Evolutionary conservation across 768 basidiomycete species (phyloP), one percentile per base, ranked within the genome.

Genomic region (Suillus weaverae): DNA sequence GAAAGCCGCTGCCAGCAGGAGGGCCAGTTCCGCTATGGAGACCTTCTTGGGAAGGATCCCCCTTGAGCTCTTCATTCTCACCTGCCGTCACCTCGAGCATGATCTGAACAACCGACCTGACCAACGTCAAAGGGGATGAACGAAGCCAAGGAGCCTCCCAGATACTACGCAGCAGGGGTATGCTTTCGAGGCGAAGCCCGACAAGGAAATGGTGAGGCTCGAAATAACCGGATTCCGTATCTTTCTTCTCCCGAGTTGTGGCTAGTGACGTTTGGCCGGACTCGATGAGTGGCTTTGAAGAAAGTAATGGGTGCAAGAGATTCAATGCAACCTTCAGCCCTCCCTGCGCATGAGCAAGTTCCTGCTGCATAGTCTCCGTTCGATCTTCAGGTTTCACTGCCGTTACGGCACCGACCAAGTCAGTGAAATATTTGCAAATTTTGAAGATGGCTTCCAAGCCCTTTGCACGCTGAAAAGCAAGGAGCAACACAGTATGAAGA

Each of bases 61-160:
- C 81, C 63, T 85, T 86, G 20, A 79, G 73, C 63, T 91, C 89
- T 71, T 97, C 95, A 26, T 88, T 87, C 66, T 98, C 94, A 35
- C 85, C 91, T 67, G 88, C 88, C 61, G 91, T 84, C 51, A 99
- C 83, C 74, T 94, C 90, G 48, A 98, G 82, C 48, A 96, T 84
- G 14, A 86, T 85, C 44, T 89, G 86, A 18, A 95, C 88, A 56
- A 92, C 86, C 36, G 87, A 86, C 72, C 89, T 89, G 74, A 86
- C 88, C 63, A 96, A 83, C 61, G 86, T 84, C 20, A 92, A 78
- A 5, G 95, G 94, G 0, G 91, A 86, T 5, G 85, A 83, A 32
- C 86, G 80, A 0, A 99, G 81, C 96, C 97, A 98, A 1, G 84
- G 71, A 4, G 94, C 86, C 63, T 89, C 83, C 97, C 97, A 99